Evolutionary conservation across 352 stramenopile genomes (phyloP), one percentile per base, ranked within the genome.

Genomic region (Pythium apleroticum): DNA sequence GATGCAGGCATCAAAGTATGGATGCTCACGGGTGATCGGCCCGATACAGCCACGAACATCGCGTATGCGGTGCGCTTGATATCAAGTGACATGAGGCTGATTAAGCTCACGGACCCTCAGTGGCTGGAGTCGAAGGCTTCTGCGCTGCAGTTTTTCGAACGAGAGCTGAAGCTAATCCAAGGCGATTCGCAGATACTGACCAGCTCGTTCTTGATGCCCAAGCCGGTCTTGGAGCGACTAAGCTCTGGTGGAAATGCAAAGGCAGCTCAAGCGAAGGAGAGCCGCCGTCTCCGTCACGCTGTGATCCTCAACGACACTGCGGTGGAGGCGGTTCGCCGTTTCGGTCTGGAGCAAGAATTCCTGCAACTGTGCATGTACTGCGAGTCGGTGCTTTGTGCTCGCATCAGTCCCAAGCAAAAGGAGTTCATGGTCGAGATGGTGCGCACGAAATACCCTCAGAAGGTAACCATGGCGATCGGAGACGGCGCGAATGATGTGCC

Each of bases 351-450:
- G 58, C 61, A 56, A 11, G 71, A 83, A 22, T 78, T 89, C 49
- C 60, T 89, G 10, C 54, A 71, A 5, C 50, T 86, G 1, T 88
- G 76, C 17, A 76, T 76, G 72, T 96, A 68, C 71, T 98, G 92
- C 58, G 80, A 97, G 31, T 96, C 93, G 22, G 96, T 99, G 1
- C 94, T 99, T 57, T 97, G 95, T 45, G 98, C 95, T 41, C 89
- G 97, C 41, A 97, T 99, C 10, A 98, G 88, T 59, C 97, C 97
- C 14, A 95, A 97, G 60, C 97, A 99, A 75, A 99, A 99, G 66
- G 91, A 97, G 14, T 80, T 98, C n/a, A 84, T 99, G 12, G 91
- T 99, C 11, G 86, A 93, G 30, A 89, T 99, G 70, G 95, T 99
- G 22, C 81, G 80, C 9, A 66, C 49, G 7, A 71, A 74, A 11